These are phyloP conservation scores for Saccharomycopsis guyanensis DNA, from an alignment of 805 yeast species.

Conservation along the genomic window DNA sequence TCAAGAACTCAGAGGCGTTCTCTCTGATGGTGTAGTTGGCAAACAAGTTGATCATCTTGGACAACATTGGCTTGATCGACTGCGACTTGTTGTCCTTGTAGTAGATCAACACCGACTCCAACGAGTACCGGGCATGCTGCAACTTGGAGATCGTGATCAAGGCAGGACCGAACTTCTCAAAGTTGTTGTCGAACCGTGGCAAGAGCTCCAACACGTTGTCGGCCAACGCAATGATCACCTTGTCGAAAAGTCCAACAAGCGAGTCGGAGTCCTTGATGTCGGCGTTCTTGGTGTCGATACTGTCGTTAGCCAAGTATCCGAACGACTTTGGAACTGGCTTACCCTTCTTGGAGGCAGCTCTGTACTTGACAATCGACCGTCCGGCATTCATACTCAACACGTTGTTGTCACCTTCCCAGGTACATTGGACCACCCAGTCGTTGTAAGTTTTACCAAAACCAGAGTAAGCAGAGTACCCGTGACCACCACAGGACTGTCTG, in stretches of 20 bases:
- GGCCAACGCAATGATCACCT: conserved; percentile 32
- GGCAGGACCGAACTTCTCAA: conserved; percentile 41
- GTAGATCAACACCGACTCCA: conserved; percentile 34
- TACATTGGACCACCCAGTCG: conserved; percentile 97
- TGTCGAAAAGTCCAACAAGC: conserved; percentile 34
- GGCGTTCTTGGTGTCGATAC: background rate
- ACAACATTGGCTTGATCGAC: conserved; percentile 41
- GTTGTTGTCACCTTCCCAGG: conserved; percentile 97
- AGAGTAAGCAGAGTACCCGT: conserved; percentile 88
- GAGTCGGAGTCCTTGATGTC: conserved; percentile 27
- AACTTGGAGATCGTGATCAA: conserved; percentile 42
- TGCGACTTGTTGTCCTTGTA: conserved; percentile 28
- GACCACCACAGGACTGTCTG: conserved; percentile 94
- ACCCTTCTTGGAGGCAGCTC: conserved; percentile 32
- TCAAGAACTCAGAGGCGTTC: conserved; percentile 66
- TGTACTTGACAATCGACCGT: conserved; percentile 48
- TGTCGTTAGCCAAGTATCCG: conserved; percentile 26
- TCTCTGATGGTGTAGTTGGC: conserved; percentile 60
- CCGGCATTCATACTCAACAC: conserved; percentile 80
- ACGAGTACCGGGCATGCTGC: conserved; percentile 42
- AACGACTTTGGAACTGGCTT: conserved; percentile 25
- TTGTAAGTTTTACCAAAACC: conserved; percentile 83
- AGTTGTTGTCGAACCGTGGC: conserved; percentile 31
- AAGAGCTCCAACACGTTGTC: conserved; percentile 28
- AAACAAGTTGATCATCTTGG: conserved; percentile 51